These are phyloP conservation scores for Vigna nakashimae DNA, from an alignment of 306 rosid genomes.

Conservation along the genomic window DNA sequence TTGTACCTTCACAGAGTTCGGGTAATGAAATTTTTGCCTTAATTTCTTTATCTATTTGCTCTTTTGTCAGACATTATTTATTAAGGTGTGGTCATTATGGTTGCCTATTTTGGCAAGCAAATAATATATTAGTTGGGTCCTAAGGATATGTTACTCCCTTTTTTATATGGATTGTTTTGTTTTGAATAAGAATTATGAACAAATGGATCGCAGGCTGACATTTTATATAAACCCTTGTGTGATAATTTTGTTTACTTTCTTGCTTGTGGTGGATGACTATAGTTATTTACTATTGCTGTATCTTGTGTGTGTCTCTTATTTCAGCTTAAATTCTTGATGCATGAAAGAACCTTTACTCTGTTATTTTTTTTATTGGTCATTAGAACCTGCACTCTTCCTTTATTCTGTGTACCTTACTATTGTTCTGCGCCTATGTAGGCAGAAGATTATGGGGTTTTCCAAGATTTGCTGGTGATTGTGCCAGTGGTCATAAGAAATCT, in stretches of 20 bases:
- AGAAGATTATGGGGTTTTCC: constrained; percentile 93
- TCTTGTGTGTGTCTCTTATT: background rate
- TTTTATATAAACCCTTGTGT: background rate
- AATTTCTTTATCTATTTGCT: constrained; percentile 9
- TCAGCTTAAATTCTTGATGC: constrained; percentile 28
- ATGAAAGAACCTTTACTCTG: background rate
- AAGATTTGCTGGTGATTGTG: constrained; percentile 94
- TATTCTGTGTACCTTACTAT: background rate
- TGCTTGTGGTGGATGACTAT: background rate
- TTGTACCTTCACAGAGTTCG: constrained; percentile 83
- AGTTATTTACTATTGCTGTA: constrained; percentile 22
- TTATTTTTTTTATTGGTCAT: constrained; percentile 1
- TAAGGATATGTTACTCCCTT: background rate
- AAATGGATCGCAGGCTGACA: constrained; percentile 3
- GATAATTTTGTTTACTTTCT: background rate
- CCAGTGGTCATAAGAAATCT: constrained; percentile 67
- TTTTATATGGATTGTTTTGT: background rate
- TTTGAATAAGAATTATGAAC: constrained; percentile 12
- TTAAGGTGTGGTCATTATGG: background rate
- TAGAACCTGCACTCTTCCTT: constrained; percentile 14
- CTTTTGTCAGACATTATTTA: background rate
- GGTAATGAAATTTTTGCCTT: constrained; percentile 54
- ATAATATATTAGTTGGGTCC: background rate
- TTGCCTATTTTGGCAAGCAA: background rate
- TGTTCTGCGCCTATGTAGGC: constrained; percentile 57